Conservation (phyloP, 2,329 filamentous ascomycete species). For the Sclerotinia sclerotiorum region DNA sequence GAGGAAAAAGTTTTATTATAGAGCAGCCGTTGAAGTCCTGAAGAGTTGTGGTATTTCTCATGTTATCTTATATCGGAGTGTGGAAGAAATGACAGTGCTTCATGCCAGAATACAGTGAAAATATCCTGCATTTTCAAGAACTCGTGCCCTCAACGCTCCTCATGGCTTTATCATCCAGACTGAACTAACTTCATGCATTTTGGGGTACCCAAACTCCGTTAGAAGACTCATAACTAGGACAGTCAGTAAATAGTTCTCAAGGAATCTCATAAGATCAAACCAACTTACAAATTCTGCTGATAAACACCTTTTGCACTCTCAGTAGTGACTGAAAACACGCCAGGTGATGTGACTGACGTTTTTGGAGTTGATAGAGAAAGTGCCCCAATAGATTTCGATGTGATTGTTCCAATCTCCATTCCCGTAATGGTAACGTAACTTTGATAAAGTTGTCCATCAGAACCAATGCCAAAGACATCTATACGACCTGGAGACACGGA, state of each 20-base stretch:
- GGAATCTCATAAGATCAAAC: accelerated
- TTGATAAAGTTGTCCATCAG: neutral
- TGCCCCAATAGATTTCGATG: neutral
- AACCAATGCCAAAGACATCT: neutral
- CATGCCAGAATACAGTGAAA: no score
- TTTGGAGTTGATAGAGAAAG: neutral
- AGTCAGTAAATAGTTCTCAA: neutral
- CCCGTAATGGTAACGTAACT: accelerated
- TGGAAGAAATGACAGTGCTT: no score
- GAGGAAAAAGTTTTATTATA: no score
- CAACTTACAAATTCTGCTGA: neutral
- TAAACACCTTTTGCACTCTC: neutral
- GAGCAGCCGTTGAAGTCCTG: no score
- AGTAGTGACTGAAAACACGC: neutral
- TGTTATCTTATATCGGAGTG: no score
- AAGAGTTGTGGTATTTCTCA: no score
- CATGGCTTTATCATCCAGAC: neutral
- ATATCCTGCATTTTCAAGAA: no score
- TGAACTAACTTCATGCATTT: neutral
- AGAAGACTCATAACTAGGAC: neutral
- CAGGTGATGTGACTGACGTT: neutral
- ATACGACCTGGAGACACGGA: neutral
- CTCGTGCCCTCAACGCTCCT: no score
- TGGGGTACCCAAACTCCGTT: neutral
- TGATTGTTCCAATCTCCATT: neutral